Conservation (phyloP, 352 stramenopile species). For the Globisporangium echinulatum region DNA sequence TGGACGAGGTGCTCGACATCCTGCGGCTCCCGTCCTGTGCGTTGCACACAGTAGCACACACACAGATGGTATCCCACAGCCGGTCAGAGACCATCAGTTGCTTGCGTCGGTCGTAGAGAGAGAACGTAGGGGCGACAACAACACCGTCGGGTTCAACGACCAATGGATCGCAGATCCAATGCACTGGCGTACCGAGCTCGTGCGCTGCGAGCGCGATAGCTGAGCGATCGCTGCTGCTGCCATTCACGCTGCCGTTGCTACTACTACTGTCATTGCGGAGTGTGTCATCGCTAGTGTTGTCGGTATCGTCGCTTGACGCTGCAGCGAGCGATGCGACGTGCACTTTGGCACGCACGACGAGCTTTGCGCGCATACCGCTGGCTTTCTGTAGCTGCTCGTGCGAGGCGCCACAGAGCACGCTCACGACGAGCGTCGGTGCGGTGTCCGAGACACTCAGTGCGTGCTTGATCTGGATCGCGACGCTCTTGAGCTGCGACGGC, state of each 20-base stretch:
- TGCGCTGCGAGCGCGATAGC: background rate
- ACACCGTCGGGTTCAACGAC: no score
- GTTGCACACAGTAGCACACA: no score
- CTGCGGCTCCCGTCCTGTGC: no score
- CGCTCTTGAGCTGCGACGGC: constrained; percentile 59
- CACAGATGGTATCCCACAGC: no score
- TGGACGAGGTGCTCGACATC: no score
- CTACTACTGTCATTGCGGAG: background rate
- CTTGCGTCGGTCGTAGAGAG: no score
- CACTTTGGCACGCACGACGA: constrained; percentile 28
- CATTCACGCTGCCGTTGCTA: background rate
- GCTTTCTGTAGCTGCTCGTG: constrained; percentile 38
- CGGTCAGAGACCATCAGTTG: no score
- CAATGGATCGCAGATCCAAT: no score
- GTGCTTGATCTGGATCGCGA: constrained; percentile 63
- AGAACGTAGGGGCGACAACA: no score
- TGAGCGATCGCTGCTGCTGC: background rate
- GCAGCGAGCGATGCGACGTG: constrained; percentile 7
- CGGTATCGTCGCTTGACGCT: no score
- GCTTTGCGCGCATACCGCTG: constrained; percentile 21
- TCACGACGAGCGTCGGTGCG: constrained; percentile 30
- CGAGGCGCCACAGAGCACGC: constrained; percentile 33
- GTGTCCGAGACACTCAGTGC: constrained; percentile 20
- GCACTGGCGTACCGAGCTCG: background rate
- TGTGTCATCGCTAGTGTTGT: no score